Percentiles rank a stretch among this genome's conserved stretches.
Conservation (phyloP, 2,329 filamentous ascomycete genomes). For the Elsinoe arachidis region DNA sequence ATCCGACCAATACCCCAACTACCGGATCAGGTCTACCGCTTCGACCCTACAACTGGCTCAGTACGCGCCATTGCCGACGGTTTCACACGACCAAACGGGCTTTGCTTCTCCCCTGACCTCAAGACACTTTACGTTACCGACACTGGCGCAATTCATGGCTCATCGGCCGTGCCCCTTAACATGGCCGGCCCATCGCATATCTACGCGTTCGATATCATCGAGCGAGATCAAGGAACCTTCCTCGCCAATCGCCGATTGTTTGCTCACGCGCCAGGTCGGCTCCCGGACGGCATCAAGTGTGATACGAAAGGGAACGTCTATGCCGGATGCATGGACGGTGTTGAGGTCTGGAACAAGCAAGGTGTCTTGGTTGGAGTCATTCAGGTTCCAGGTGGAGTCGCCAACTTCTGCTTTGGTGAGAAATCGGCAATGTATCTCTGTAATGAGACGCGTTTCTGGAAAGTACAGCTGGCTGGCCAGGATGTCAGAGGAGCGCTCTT, state of each 20-base stretch:
- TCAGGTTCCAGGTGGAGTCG: constrained; percentile 36
- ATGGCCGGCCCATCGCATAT: constrained; percentile 4
- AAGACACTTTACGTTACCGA: constrained; percentile 46
- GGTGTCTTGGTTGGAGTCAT: constrained; percentile 32
- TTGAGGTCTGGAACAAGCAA: constrained; percentile 15
- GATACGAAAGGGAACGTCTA: constrained; percentile 17
- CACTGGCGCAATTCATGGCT: constrained; percentile 36
- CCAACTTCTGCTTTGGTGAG: constrained; percentile 28
- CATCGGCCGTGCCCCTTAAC: not conserved
- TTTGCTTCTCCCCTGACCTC: constrained; percentile 47
- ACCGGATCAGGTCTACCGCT: constrained; percentile 51
- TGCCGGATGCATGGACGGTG: constrained; percentile 16
- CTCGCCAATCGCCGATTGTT: constrained; percentile 16
- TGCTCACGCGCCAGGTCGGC: constrained; percentile 14
- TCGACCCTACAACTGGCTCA: constrained; percentile 41
- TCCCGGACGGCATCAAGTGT: constrained; percentile 17
- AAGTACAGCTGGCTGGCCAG: not conserved
- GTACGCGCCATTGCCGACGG: constrained; percentile 48
- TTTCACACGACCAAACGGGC: constrained; percentile 46
- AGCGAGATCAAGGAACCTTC: constrained; percentile 18
- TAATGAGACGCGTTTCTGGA: constrained; percentile 27
- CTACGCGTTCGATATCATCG: constrained; percentile 25
- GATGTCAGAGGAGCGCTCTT: constrained; percentile 13
- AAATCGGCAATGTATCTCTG: constrained; percentile 38
- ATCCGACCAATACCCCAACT: constrained; percentile 46